Conservation (phyloP, 768 basidiomycete genomes). For the Pleurotus tuoliensis region DNA sequence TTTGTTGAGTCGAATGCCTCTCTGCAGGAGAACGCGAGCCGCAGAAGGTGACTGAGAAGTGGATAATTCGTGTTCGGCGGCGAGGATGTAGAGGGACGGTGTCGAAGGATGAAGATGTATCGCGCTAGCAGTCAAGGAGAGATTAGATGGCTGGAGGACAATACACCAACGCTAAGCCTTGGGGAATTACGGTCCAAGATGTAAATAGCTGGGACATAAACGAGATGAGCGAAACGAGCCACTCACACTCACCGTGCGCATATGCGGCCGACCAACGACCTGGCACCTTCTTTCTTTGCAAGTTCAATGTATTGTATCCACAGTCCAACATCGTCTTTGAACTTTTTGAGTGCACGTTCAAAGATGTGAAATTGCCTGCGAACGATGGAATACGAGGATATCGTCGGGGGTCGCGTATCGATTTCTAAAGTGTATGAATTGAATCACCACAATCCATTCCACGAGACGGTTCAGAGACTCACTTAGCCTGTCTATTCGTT, state of each 20-base stretch:
- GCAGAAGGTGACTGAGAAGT: slow-evolving; percentile 64
- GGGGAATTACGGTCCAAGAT: too few species aligned
- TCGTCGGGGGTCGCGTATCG: slow-evolving; percentile 46
- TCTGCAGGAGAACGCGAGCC: slow-evolving; percentile 79
- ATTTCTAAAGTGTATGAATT: slow-evolving; percentile 23
- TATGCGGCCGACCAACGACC: slow-evolving; percentile 75
- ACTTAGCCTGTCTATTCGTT: slow-evolving; percentile 74
- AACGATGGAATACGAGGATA: slow-evolving; percentile 84
- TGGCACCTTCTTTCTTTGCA: slow-evolving; percentile 76
- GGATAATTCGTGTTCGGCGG: slow-evolving; percentile 78
- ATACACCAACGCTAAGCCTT: background rate
- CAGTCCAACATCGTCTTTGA: slow-evolving; percentile 81
- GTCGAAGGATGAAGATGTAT: slow-evolving; percentile 82
- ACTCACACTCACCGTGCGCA: slow-evolving; percentile 62
- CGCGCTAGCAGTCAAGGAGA: slow-evolving; percentile 57
- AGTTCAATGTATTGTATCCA: slow-evolving; percentile 90
- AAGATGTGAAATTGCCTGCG: slow-evolving; percentile 86
- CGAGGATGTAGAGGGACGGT: slow-evolving; percentile 76
- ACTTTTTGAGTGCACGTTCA: slow-evolving; percentile 83
- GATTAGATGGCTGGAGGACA: slow-evolving; percentile 8
- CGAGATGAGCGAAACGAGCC: background rate
- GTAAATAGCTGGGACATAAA: too few species aligned
- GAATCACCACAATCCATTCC: too few species aligned
- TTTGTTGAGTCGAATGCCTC: slow-evolving; percentile 76
- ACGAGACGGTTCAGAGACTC: background rate